Evolutionary conservation across 177 flowering plant genomes (phyloP).

Genomic region (Telopea speciosissima): DNA sequence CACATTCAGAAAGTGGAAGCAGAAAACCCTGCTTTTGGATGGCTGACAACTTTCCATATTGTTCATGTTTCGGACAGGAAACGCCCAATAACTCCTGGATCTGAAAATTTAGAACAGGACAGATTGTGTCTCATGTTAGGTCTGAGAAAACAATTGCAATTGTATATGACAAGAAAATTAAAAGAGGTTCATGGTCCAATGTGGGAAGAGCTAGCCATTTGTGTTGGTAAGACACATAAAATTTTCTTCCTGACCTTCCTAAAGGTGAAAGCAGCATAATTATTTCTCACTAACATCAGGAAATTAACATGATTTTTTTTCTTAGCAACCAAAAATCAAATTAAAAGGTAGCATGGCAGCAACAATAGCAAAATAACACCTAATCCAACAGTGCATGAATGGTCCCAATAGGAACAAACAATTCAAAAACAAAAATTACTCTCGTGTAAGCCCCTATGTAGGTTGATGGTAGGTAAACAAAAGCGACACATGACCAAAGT

Average conservation of each 20-base stretch:
- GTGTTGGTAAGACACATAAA: background rate
- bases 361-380: too few relatives aligned
- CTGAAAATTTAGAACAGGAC: conserved; percentile 26
- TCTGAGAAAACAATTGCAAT: background rate
- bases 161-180: background rate
- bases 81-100: conserved; percentile 56
- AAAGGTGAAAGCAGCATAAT: background rate
- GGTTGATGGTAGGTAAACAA: too few relatives aligned
- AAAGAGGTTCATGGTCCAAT: background rate
- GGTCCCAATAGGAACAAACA: too few relatives aligned
- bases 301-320: too few relatives aligned
- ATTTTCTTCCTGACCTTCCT: background rate
- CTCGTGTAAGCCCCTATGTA: too few relatives aligned
- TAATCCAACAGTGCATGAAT: too few relatives aligned
- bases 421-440: too few relatives aligned
- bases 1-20: conserved; percentile 68
- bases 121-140: background rate
- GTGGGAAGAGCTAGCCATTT: background rate
- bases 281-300: too few relatives aligned
- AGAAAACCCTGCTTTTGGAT: conserved; percentile 57
- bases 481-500: too few relatives aligned
- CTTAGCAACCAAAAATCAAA: too few relatives aligned
- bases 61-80: conserved; percentile 33
- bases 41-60: conserved; percentile 35
- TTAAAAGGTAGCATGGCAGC: too few relatives aligned